Conservation (phyloP, 441 rosid genomes). For the Biscutella auriculata region DNA sequence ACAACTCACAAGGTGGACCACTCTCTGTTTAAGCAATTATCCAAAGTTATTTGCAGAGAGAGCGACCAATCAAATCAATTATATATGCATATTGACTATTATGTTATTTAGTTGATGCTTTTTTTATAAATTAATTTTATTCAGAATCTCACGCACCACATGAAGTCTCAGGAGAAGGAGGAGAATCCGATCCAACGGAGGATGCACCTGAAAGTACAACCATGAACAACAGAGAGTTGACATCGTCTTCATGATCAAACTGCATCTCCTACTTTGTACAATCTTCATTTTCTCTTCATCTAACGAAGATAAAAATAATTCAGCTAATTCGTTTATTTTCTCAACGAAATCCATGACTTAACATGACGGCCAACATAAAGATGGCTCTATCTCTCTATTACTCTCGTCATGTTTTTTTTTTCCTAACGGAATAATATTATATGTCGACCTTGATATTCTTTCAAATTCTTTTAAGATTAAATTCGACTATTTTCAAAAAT, state of each 20-base stretch:
- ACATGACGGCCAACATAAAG: slow-evolving; percentile 19
- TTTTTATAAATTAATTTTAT: too few species aligned
- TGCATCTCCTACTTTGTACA: slow-evolving; percentile 15
- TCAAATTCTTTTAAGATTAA: neutral
- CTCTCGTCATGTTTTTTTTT: neutral
- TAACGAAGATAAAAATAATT: neutral
- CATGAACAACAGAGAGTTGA: slow-evolving; percentile 7
- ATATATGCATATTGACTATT: slow-evolving; percentile 1
- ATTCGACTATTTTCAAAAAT: neutral
- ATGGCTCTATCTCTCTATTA: slow-evolving; percentile 12
- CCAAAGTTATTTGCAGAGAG: slow-evolving; percentile 9
- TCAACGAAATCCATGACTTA: slow-evolving; percentile 17
- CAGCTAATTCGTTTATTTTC: slow-evolving; percentile 19
- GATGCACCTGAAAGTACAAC: slow-evolving; percentile 21
- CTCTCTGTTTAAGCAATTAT: slow-evolving; percentile 17
- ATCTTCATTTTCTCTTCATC: slow-evolving; percentile 15
- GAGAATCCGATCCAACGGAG: slow-evolving; percentile 11
- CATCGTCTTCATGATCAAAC: slow-evolving; percentile 16
- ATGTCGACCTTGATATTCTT: slow-evolving; percentile 16
- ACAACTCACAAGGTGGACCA: slow-evolving; percentile 23
- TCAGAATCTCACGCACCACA: slow-evolving; percentile 22
- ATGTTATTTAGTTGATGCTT: neutral
- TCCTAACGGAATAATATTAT: slow-evolving; percentile 9
- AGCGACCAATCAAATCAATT: slow-evolving; percentile 5
- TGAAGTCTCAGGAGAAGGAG: slow-evolving; percentile 12